A percentile compares a stretch with the other conserved stretches of the same genome.
Conservation (phyloP, 441 rosid species). For the Bocquillonia castaneifolia region DNA sequence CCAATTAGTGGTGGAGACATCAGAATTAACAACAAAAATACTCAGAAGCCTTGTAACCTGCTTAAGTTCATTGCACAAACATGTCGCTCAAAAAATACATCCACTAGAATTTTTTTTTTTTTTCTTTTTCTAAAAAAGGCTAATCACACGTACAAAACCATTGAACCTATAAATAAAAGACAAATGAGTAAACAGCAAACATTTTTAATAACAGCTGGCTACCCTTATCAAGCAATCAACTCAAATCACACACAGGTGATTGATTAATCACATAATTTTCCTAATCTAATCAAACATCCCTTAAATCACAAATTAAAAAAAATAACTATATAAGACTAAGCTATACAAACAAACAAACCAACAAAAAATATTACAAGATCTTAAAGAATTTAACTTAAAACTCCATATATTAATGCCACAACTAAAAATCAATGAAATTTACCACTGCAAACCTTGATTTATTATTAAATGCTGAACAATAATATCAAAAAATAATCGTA, state of each 20-base stretch:
- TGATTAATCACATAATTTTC: constrained; percentile 12
- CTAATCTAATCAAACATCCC: constrained; percentile 24
- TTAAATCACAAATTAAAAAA: constrained; percentile 12
- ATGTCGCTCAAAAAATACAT: background rate
- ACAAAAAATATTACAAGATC: background rate
- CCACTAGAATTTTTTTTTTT: background rate
- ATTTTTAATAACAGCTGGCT: constrained; percentile 21
- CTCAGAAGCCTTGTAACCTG: constrained; percentile 29
- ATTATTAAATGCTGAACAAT: background rate
- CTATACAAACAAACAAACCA: too few relatives aligned
- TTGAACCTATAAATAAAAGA: constrained; percentile 5
- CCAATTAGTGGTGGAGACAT: constrained; percentile 59
- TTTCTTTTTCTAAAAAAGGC: constrained; percentile 6
- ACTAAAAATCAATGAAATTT: too few relatives aligned
- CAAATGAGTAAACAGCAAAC: background rate
- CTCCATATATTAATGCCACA: too few relatives aligned
- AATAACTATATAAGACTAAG: too few relatives aligned
- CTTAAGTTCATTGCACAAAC: constrained; percentile 8
- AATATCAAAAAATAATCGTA: background rate
- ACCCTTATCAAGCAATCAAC: constrained; percentile 23
- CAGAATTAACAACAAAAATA: constrained; percentile 27
- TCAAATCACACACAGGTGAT: background rate
- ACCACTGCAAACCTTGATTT: background rate
- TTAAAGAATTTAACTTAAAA: too few relatives aligned
- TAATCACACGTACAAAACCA: background rate